These are phyloP conservation scores for Colletotrichum cuscutae DNA, from an alignment of 2,329 filamentous ascomycete genomes.

Conservation along the genomic window DNA sequence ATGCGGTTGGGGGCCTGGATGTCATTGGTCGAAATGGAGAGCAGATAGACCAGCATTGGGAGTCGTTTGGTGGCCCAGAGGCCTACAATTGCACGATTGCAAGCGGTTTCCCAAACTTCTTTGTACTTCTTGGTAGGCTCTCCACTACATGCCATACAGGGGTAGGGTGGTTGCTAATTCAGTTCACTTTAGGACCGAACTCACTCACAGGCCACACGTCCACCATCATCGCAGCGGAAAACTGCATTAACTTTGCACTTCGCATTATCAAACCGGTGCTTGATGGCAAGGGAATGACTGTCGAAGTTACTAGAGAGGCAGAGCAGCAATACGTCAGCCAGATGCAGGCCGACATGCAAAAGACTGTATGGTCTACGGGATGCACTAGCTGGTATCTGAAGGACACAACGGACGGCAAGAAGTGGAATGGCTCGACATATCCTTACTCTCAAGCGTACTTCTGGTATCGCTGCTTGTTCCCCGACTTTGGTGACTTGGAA, in stretches of 20 bases:
- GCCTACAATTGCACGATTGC: slow-evolving; percentile 70
- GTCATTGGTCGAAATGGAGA: slow-evolving; percentile 61
- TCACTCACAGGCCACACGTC: slow-evolving; percentile 70
- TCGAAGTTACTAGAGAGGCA: slow-evolving; percentile 47
- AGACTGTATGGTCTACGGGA: slow-evolving; percentile 44
- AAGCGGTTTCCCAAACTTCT: slow-evolving; percentile 73
- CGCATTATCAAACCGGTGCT: slow-evolving; percentile 64
- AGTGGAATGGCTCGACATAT: slow-evolving; percentile 49
- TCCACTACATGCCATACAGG: too few relatives aligned
- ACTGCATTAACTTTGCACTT: slow-evolving; percentile 68
- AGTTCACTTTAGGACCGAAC: slow-evolving; percentile 60
- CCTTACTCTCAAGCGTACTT: slow-evolving; percentile 47
- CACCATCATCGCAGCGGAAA: slow-evolving; percentile 69
- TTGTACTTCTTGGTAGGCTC: slow-evolving; percentile 62
- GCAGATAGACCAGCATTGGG: slow-evolving; percentile 66
- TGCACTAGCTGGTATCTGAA: slow-evolving; percentile 51
- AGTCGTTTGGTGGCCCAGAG: slow-evolving; percentile 66
- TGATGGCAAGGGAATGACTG: slow-evolving; percentile 43
- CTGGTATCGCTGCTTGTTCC: slow-evolving; percentile 51
- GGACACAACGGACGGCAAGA: slow-evolving; percentile 37
- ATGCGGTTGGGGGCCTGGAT: slow-evolving; percentile 63
- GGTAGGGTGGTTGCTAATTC: neutral
- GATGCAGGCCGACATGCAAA: slow-evolving; percentile 45
- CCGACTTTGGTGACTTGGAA: slow-evolving; percentile 44
- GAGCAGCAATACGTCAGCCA: slow-evolving; percentile 45